Percentiles rank a stretch among this genome's conserved stretches.
phyloP scores from a whole-genome alignment of 2,329 filamentous ascomycete genomes.

The Phaeosphaeria sp. region DNA sequence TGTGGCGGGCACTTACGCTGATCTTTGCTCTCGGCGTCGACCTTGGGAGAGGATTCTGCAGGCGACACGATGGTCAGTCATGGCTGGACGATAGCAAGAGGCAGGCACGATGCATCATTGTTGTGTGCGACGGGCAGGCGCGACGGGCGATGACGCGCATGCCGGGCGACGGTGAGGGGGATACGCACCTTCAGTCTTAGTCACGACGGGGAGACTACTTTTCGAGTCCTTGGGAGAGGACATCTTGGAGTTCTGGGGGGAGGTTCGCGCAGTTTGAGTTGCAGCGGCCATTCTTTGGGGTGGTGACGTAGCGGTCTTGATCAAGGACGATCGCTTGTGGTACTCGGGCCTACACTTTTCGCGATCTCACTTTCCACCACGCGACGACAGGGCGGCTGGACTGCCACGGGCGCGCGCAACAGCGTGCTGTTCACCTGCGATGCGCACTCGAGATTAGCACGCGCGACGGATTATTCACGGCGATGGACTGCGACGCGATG shows the following conservation, averaged over 20 bases:
- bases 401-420: conserved; percentile 15
- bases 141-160: conserved; percentile 6
- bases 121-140: conserved; percentile 1
- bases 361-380: conserved; percentile 32
- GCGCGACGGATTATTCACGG: conserved; percentile 8
- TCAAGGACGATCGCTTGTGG: conserved; percentile 38
- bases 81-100: conserved; percentile 6
- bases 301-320: conserved; percentile 45
- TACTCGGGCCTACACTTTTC: conserved; percentile 29
- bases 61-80: conserved; percentile 25
- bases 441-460: conserved; percentile 15
- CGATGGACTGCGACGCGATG: not conserved
- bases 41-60: conserved; percentile 31
- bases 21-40: conserved; percentile 28
- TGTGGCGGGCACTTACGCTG: conserved; percentile 29
- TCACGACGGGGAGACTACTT: conserved; percentile 38
- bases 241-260: conserved; percentile 47
- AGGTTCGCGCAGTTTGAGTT: conserved; percentile 42
- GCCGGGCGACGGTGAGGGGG: conserved; percentile 4
- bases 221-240: conserved; percentile 48
- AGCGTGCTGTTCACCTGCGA: conserved; percentile 9
- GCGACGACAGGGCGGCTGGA: conserved; percentile 19
- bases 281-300: conserved; percentile 43
- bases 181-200: conserved; percentile 46
- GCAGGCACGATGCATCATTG: not conserved